phyloP scores from a whole-genome alignment of 441 rosid species.

The Syzygium malaccense region DNA sequence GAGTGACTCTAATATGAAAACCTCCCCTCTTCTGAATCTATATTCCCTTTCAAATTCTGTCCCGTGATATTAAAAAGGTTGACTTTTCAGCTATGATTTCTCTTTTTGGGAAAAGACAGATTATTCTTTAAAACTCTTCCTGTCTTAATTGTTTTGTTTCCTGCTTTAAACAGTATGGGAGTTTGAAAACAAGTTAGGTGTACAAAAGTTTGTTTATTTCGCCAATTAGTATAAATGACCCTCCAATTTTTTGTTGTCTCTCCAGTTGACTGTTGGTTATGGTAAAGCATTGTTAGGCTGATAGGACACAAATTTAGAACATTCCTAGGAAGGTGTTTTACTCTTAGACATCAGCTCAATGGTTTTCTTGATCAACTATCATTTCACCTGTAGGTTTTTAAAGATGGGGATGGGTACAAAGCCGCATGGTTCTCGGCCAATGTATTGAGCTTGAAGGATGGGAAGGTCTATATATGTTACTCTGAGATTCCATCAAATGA shows the following conservation, averaged over 20 bases:
- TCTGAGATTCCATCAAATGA: constrained; percentile 49
- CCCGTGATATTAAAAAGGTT: not conserved
- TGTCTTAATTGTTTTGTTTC: constrained; percentile 1
- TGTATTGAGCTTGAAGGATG: constrained; percentile 66
- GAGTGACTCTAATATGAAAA: not conserved
- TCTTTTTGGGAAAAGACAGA: not conserved
- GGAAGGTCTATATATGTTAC: constrained; percentile 72
- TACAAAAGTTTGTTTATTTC: not conserved
- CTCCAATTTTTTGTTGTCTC: not conserved
- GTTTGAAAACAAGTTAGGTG: not conserved
- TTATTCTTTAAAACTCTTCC: not conserved
- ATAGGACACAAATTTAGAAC: not conserved
- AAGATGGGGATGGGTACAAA: constrained; percentile 58
- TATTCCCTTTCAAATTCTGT: not conserved
- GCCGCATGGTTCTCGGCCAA: constrained; percentile 85
- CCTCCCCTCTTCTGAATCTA: not conserved
- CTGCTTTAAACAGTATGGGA: not conserved
- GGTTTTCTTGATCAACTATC: not conserved
- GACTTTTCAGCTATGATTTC: not conserved
- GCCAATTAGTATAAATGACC: not conserved
- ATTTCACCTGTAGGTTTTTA: constrained; percentile 51
- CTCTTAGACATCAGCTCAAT: not conserved
- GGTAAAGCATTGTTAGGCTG: not conserved
- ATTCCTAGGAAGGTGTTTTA: not conserved
- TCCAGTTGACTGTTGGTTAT: not conserved